A percentile compares a stretch with the other conserved stretches of the same genome.
Evolutionary conservation across 2,329 filamentous ascomycete genomes (phyloP).

Genomic region (Alternaria angustiovoidea): DNA sequence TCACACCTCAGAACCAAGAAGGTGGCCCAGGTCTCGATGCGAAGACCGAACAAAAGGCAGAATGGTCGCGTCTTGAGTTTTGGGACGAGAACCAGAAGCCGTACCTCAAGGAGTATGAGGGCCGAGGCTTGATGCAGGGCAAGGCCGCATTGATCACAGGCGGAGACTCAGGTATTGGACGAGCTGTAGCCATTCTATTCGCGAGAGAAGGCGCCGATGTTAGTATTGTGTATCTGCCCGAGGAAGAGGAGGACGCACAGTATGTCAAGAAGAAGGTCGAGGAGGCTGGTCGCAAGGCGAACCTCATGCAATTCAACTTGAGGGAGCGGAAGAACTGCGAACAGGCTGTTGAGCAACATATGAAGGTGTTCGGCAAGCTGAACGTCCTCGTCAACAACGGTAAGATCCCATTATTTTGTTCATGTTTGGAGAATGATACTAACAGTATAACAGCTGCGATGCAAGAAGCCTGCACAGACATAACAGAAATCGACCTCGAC

Average conservation of each 20-base stretch:
- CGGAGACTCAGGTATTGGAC: slow-evolving; percentile 79
- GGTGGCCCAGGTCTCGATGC: slow-evolving; percentile 29
- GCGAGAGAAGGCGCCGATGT: slow-evolving; percentile 79
- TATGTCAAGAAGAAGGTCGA: slow-evolving; percentile 75
- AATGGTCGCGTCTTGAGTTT: slow-evolving; percentile 32
- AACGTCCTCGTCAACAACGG: slow-evolving; percentile 61
- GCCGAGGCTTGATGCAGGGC: slow-evolving; percentile 32
- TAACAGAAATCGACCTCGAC: slow-evolving; percentile 63
- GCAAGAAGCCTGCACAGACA: slow-evolving; percentile 63
- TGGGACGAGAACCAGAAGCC: slow-evolving; percentile 32
- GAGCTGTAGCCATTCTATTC: slow-evolving; percentile 75
- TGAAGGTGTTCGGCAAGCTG: slow-evolving; percentile 69
- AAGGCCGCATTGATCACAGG: slow-evolving; percentile 71
- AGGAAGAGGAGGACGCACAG: slow-evolving; percentile 77
- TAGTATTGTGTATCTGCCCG: slow-evolving; percentile 74
- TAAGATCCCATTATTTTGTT: background rate
- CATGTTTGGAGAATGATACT: background rate
- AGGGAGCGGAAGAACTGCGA: slow-evolving; percentile 71
- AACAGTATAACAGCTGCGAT: slow-evolving; percentile 55
- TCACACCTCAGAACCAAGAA: slow-evolving; percentile 25
- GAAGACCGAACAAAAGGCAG: slow-evolving; percentile 24
- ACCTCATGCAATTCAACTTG: slow-evolving; percentile 61
- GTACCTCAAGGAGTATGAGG: slow-evolving; percentile 33
- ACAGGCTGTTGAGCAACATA: slow-evolving; percentile 69
- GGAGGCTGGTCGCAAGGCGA: slow-evolving; percentile 65